Percentiles rank a stretch among this genome's conserved stretches.
Evolutionary conservation across 2,329 filamentous ascomycete genomes (phyloP).

Genomic region (Sodiomyces alkalinus): DNA sequence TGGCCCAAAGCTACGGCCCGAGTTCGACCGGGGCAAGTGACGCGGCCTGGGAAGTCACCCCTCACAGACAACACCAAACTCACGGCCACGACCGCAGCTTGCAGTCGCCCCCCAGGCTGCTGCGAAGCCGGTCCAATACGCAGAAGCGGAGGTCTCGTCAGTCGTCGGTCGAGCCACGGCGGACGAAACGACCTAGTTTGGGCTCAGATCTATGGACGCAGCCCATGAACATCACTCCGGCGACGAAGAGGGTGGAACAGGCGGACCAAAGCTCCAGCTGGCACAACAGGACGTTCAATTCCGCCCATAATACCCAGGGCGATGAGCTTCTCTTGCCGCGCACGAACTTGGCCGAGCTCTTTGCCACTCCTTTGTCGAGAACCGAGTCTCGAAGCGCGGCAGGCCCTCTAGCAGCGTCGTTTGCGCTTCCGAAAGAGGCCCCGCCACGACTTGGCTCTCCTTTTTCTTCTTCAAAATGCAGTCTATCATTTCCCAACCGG

Average conservation of each 20-base stretch:
- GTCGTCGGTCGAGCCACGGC: conserved; percentile 28
- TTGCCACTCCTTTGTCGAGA: conserved; percentile 12
- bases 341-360: conserved; percentile 24
- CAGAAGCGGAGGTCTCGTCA: conserved; percentile 40
- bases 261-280: no score
- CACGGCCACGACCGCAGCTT: conserved; percentile 33
- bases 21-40: conserved; percentile 38
- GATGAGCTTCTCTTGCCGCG: conserved; percentile 26
- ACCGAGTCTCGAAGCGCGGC: no score
- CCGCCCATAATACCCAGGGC: conserved; percentile 15
- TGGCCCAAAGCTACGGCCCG: conserved; percentile 44
- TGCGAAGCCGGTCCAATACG: conserved; percentile 33
- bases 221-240: conserved; percentile 15
- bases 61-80: conserved; percentile 28
- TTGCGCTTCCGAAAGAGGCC: conserved; percentile 5
- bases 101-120: conserved; percentile 37
- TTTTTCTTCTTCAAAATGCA: conserved; percentile 33
- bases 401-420: not conserved
- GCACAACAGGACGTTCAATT: conserved; percentile 23
- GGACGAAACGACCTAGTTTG: conserved; percentile 36
- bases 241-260: conserved; percentile 9
- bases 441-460: conserved; percentile 42
- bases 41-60: conserved; percentile 19
- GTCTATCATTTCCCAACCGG: conserved; percentile 46
- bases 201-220: conserved; percentile 38